These are phyloP conservation scores for Mucor racemosus DNA, from an alignment of 371 early-diverging fungal species.

Conservation along the genomic window DNA sequence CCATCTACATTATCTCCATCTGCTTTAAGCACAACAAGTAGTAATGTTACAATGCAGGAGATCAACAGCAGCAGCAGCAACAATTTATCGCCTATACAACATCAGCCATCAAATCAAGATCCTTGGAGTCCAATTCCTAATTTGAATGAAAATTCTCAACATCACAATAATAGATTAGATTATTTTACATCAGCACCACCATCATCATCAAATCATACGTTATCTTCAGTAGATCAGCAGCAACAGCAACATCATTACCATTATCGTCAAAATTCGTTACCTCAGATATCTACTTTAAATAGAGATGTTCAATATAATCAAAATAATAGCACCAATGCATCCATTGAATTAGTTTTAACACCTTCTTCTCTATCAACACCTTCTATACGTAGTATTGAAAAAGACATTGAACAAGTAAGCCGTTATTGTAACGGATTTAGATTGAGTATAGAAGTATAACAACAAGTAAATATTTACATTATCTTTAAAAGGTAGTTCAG, in stretches of 20 bases:
- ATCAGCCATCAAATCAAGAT: constrained; percentile 10
- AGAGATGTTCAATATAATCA: constrained; percentile 1
- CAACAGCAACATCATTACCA: constrained; percentile 1
- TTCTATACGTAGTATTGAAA: constrained; percentile 22
- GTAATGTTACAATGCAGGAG: constrained; percentile 9
- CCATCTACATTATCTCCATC: constrained; percentile 10
- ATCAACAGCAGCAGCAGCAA: background rate
- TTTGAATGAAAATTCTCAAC: background rate
- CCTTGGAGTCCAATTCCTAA: constrained; percentile 19
- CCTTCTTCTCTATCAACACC: constrained; percentile 11
- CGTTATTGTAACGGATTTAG: constrained; percentile 11
- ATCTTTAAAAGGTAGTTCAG: constrained; percentile 23
- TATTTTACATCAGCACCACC: constrained; percentile 12
- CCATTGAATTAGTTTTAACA: constrained; percentile 7
- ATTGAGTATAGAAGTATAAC: background rate
- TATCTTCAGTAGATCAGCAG: background rate
- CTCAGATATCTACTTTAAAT: constrained; percentile 11
- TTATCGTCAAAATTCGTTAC: constrained; percentile 18
- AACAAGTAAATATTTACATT: background rate
- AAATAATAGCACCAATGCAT: background rate
- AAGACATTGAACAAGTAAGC: constrained; percentile 34
- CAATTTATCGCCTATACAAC: constrained; percentile 1
- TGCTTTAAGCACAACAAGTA: constrained; percentile 4
- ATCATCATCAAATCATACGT: background rate
- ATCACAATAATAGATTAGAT: constrained; percentile 9